Evolutionary conservation across 805 yeast species (phyloP), one percentile per base, ranked within the genome.

Genomic region (Pichia manshurica): DNA sequence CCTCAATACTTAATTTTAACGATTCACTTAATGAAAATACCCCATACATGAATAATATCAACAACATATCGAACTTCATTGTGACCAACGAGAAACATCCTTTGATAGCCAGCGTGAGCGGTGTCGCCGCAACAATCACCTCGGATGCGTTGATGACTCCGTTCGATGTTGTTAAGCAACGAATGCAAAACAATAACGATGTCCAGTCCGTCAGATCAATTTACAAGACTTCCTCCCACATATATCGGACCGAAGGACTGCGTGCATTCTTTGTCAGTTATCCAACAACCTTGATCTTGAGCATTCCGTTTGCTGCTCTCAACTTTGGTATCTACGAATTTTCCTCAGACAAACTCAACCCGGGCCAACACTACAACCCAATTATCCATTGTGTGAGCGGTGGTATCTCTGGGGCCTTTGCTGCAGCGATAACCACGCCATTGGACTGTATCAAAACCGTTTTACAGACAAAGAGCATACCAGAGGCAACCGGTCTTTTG

Each of bases 121-220:
- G 98, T 52, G 84, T 89, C 10, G 82, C 86, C 9, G 98, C 96
- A 16, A 91, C 97, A 3, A 79, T 81, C n/a, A 86, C 93, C 1
- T 82, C 91, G 3, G 98, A 91, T 66, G 96, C 96, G 2, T 73
- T 93, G 56, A 91, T 91, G 98, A 91, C 93, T 53, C 99, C 99
- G 28, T 91, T 91, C 60, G 99, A 91, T 61, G 95, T 91, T 23
- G 71, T 93, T 48, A 91, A 91, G 64, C 99, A 91, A 70, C 77
- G 98, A 67, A 89, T 91, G 96, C 99, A 91, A 67, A 53, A 55
- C 40, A 52, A 53, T 40, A 52, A 53, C 16, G 29, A 50, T n/a
- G 16, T 42, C 3, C 23, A 40, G 3, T 16, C 50, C 12, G 37
- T 50, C 16, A 42, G 51, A 31, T 50, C 62, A 33, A 45, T 58